Evolutionary conservation across 2,329 filamentous ascomycete genomes (phyloP), one percentile per base, ranked within the genome.

Genomic region (Calonectria henricotiae): DNA sequence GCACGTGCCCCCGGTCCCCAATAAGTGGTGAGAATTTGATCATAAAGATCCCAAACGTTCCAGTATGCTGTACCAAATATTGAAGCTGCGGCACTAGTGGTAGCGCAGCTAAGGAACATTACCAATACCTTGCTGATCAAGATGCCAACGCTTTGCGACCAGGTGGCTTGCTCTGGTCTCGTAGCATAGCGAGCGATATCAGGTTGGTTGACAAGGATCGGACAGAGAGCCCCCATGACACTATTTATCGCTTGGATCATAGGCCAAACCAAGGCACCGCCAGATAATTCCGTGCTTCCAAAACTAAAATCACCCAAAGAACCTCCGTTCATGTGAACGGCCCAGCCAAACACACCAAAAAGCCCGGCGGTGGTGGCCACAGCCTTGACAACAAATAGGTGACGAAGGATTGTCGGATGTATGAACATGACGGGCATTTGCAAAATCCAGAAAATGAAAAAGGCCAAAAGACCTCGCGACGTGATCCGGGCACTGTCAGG

Each of bases 1-100:
- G 79, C 75, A 4, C 81, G 73, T 2, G 76, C 75, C 3, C 73
- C 77, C 1, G 80, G 74, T 2, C 70, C 78, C 73, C 80, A 82
- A 27, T 81, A 75, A 62, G 79, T 78, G 46, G 83, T 81, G 11
- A 83, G 73, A 17, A 83, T 82, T 9, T 79, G 76, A 8, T 80
- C 77, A 2, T 82, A 74, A 4, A 83, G 71, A 51, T 82, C 81
- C 74, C 81, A 82, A 6, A 80, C 73, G 43, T 82, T 82, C 81
- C 82, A 83, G 69, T 81, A 82, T 1, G 71, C 78, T 47, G 76
- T 69, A 1, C 82, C 81, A 71, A 79, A 82, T 15, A 77, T 76
- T 3, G 77, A 79, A 47, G 81, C 77, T 13, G 83, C 75, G 5
- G 73, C 79, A 25, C 70, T 80, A 15, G 81, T 82, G 12, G 75